phyloP scores from a whole-genome alignment of 768 basidiomycete species.

The Podaxis pistillaris region DNA sequence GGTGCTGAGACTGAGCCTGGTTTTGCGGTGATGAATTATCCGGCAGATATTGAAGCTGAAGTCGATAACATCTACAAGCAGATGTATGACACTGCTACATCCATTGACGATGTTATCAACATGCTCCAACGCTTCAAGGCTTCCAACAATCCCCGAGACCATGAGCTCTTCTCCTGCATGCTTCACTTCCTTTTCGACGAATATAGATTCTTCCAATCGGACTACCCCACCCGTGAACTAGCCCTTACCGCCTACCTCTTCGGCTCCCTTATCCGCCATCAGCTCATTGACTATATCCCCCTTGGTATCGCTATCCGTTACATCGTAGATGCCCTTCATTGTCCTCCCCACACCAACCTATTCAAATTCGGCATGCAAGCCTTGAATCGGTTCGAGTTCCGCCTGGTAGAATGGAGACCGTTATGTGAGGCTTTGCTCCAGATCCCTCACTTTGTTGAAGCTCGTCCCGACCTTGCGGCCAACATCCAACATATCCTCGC shows the following conservation, averaged over 20 bases:
- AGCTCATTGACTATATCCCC: conserved; percentile 90
- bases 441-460: conserved; percentile 84
- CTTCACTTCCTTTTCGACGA: conserved; percentile 99
- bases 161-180: conserved; percentile 99
- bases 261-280: conserved; percentile 91
- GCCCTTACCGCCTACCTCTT: conserved; percentile 96
- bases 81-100: conserved; percentile 95
- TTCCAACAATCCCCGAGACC: conserved; percentile 80
- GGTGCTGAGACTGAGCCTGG: conserved; percentile 88
- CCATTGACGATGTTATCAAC: conserved; percentile 91
- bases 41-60: conserved; percentile 86
- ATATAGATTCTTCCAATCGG: conserved; percentile 98
- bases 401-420: conserved; percentile 89
- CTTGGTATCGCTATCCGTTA: conserved; percentile 97
- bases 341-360: conserved; percentile 86
- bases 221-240: conserved; percentile 90
- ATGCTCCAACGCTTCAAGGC: conserved; percentile 85
- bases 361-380: conserved; percentile 97
- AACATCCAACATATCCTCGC: conserved; percentile 70
- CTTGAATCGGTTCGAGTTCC: conserved; percentile 80
- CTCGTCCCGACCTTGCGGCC: conserved; percentile 76
- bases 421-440: conserved; percentile 85
- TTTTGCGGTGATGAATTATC: conserved; percentile 83
- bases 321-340: conserved; percentile 90
- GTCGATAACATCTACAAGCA: conserved; percentile 96